Conservation (phyloP, 306 rosid species). For the Trifolium repens region DNA sequence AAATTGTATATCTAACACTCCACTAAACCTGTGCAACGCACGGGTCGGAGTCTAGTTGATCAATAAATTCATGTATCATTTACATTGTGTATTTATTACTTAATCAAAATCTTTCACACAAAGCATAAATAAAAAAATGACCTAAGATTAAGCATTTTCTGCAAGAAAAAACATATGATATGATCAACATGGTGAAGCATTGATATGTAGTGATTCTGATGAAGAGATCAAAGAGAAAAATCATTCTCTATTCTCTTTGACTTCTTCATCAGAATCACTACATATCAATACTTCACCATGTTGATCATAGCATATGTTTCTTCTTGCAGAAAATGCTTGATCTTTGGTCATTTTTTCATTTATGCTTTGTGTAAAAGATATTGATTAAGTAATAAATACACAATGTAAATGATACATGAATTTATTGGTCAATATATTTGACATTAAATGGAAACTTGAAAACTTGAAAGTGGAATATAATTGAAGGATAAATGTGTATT, state of each 20-base stretch:
- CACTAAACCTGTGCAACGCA: too few species aligned
- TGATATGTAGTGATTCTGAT: constrained; percentile 75
- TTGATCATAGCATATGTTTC: constrained; percentile 68
- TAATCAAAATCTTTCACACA: constrained; percentile 49
- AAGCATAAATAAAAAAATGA: constrained; percentile 87
- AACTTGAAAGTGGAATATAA: background rate
- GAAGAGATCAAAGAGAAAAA: constrained; percentile 54
- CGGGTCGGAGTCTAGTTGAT: too few species aligned
- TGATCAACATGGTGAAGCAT: constrained; percentile 64
- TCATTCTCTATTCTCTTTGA: constrained; percentile 43
- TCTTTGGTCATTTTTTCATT: constrained; percentile 86
- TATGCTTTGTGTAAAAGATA: constrained; percentile 54
- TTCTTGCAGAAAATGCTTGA: constrained; percentile 78
- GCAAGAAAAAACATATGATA: constrained; percentile 79
- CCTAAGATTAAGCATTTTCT: constrained; percentile 72
- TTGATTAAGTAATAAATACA: constrained; percentile 48
- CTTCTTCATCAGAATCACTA: constrained; percentile 78
- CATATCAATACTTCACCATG: constrained; percentile 67
- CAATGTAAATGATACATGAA: constrained; percentile 1
- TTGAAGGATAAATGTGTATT: background rate
- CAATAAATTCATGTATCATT: too few species aligned
- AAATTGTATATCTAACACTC: too few species aligned
- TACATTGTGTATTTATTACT: background rate
- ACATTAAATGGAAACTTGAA: background rate
- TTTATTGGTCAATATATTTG: background rate